Evolutionary conservation across 2,329 filamentous ascomycete genomes (phyloP).

Genomic region (Hymenotorrendiella dingleyae): DNA sequence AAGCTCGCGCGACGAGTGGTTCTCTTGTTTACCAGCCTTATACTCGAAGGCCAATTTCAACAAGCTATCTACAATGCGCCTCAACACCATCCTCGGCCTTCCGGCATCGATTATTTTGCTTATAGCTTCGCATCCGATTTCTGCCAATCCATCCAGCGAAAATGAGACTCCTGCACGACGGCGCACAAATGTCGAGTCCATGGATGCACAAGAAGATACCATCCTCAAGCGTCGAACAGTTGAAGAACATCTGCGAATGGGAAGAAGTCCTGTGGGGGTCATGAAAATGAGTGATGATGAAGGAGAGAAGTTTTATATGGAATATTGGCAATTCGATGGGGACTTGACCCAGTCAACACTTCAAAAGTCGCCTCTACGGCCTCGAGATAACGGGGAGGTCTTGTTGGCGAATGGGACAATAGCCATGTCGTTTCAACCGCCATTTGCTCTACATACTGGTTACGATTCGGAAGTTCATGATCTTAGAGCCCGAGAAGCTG

Average conservation of each 20-base stretch:
- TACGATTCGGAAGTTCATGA: slow-evolving; percentile 11
- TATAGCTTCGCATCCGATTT: slow-evolving; percentile 35
- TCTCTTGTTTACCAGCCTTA: slow-evolving; percentile 10
- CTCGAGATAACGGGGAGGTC: slow-evolving; percentile 20
- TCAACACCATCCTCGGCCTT: slow-evolving; percentile 34
- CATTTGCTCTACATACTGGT: slow-evolving; percentile 45
- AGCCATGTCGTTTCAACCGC: slow-evolving; percentile 38
- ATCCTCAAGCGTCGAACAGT: slow-evolving; percentile 35
- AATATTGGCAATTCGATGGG: slow-evolving; percentile 46
- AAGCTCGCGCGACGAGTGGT: background rate
- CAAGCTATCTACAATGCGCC: slow-evolving; percentile 37
- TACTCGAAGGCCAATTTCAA: background rate
- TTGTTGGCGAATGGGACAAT: slow-evolving; percentile 19
- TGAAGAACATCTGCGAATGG: slow-evolving; percentile 34
- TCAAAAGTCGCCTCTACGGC: slow-evolving; percentile 8
- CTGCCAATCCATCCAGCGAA: slow-evolving; percentile 27
- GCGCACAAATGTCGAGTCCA: slow-evolving; percentile 38
- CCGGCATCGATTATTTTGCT: slow-evolving; percentile 42
- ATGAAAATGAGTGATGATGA: slow-evolving; percentile 67
- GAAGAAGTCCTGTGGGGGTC: slow-evolving; percentile 50
- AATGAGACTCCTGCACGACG: slow-evolving; percentile 29
- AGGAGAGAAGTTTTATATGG: slow-evolving; percentile 66
- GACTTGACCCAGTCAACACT: slow-evolving; percentile 10
- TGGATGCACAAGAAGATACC: slow-evolving; percentile 42
- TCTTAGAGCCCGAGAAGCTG: slow-evolving; percentile 19